phyloP scores from a whole-genome alignment of 257 asterid genomes.

The Striga asiatica region DNA sequence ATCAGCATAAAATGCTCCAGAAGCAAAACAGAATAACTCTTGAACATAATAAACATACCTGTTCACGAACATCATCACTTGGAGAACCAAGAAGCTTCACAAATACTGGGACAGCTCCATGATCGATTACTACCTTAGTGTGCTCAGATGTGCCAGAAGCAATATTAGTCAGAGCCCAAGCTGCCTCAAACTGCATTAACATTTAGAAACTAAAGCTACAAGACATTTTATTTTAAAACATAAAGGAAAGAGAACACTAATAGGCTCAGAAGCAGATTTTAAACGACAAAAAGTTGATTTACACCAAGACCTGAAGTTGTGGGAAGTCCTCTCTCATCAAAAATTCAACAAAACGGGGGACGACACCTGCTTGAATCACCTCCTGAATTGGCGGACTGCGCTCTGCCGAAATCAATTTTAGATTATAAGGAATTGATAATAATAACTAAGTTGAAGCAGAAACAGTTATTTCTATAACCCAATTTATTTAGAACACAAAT shows the following conservation, averaged over 20 bases:
- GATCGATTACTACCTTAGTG: conserved; percentile 84
- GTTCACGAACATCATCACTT: conserved; percentile 89
- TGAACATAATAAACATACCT: conserved; percentile 28
- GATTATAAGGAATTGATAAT: too few relatives aligned
- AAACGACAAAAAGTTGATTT: too few relatives aligned
- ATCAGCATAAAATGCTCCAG: not conserved
- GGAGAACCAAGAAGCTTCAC: conserved; percentile 62
- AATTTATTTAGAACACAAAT: too few relatives aligned
- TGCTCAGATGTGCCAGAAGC: conserved; percentile 94
- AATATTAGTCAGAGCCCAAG: conserved; percentile 92
- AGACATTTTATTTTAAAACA: not conserved
- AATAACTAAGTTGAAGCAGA: too few relatives aligned
- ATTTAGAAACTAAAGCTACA: not conserved
- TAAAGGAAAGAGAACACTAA: not conserved
- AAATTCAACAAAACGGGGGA: conserved; percentile 76
- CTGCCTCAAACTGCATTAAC: conserved; percentile 73
- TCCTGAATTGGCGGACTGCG: too few relatives aligned
- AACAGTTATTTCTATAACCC: too few relatives aligned
- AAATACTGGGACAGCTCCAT: conserved; percentile 82
- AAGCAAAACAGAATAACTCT: not conserved
- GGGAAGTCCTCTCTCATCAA: conserved; percentile 74
- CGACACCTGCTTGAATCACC: conserved; percentile 34
- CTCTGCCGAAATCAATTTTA: too few relatives aligned
- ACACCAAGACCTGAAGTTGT: conserved; percentile 49
- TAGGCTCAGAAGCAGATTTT: not conserved